Conservation (phyloP, 768 basidiomycete species). For the Pisolithus albus region DNA sequence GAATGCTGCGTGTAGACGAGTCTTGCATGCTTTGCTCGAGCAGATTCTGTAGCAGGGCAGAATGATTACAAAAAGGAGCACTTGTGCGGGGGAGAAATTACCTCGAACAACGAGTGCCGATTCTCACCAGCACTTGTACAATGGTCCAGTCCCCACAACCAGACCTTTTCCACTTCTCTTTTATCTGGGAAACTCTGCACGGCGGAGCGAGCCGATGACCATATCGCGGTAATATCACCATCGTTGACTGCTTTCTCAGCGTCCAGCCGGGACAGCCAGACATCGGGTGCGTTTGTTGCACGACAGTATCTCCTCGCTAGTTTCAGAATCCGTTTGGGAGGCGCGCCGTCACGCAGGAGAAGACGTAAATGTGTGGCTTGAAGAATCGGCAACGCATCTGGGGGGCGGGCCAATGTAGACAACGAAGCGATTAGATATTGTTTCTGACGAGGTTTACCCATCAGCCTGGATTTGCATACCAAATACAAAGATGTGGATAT, state of each 20-base stretch:
- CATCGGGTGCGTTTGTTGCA: slow-evolving; percentile 29
- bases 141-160: slow-evolving; percentile 48
- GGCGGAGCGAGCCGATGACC: slow-evolving; percentile 38
- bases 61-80: slow-evolving; percentile 3
- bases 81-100: slow-evolving; percentile 6
- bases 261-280: slow-evolving; percentile 51
- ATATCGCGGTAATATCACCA: slow-evolving; percentile 28
- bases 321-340: slow-evolving; percentile 31
- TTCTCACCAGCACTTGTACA: slow-evolving; percentile 11
- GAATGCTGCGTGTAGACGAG: slow-evolving; percentile 33
- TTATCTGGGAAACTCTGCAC: slow-evolving; percentile 22
- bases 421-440: slow-evolving; percentile 46
- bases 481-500: no score
- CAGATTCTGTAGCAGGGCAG: slow-evolving; percentile 29
- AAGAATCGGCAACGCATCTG: slow-evolving; percentile 21
- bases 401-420: slow-evolving; percentile 26
- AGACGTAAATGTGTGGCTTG: slow-evolving; percentile 33
- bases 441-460: slow-evolving; percentile 32
- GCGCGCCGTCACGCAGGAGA: slow-evolving; percentile 19
- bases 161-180: slow-evolving; percentile 34
- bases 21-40: slow-evolving; percentile 43
- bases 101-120: slow-evolving; percentile 29
- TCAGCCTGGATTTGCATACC: background rate
- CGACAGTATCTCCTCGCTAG: slow-evolving; percentile 43
- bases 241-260: slow-evolving; percentile 31